Evolutionary conservation across 129 eudicot species (phyloP), one percentile per base, ranked within the genome.

Genomic region (Flaveria brownii): DNA sequence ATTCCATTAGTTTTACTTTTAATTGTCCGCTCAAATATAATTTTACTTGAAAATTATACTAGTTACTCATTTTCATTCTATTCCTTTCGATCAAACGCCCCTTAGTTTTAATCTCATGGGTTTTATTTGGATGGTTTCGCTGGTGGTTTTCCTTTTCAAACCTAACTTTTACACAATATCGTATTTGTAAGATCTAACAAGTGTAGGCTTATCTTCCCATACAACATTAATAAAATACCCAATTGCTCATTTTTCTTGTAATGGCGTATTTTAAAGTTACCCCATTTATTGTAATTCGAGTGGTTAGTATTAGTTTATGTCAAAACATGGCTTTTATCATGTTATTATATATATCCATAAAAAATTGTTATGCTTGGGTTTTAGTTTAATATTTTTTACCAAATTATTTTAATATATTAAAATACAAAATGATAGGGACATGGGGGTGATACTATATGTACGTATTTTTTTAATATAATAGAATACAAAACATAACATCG

Each of bases 401-500:
- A 36, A 61, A 74, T 51, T 74, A 74, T 28, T 28, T 10, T 12
- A 47, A 12, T 64, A 33, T 39, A 63, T 17, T 49, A 26, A 6
- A n/a, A 64, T 39, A 46, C 56, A 56, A 49, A 30, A 68, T 67
- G 63, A 68, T 74, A 70, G 78, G 67, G 64, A 79, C 83, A 72
- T 79, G 83, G 4, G 83, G 72, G 9, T 1, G 73, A 79, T 79
- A 51, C 72, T 63, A 49, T 47, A 46, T 49, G 36, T n/a, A 66
- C 22, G 54, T 28, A 77, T 17, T 36, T 36, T 78, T 26, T 54
- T 18, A 71, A 18, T 71, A 12, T 60, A 72, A 72, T 62, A 72
- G 50, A 63, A 78, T 60, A 68, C 64, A 70, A 59, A 59, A 72
- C 42, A 64, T 80, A 73, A 76, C 81, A 77, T 81, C 78, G 81